Percentiles rank a stretch among this genome's conserved stretches.
Evolutionary conservation across 2,329 filamentous ascomycete genomes (phyloP).

Genomic region (Paraphaeosphaeria minitans): DNA sequence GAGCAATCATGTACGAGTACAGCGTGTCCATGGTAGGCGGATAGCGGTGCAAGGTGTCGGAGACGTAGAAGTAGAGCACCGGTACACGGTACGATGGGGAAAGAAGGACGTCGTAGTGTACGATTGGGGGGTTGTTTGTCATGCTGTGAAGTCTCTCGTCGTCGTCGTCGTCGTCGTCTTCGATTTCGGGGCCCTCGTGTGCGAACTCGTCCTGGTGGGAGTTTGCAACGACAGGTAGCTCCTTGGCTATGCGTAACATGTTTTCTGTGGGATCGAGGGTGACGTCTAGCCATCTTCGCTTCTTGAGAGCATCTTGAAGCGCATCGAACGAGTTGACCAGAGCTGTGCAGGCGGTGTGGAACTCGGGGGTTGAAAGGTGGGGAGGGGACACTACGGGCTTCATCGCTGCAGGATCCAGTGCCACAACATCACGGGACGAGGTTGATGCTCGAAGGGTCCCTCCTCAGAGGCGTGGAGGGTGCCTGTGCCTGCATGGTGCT

Average conservation of each 20-base stretch:
- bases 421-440: not conserved
- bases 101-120: slow-evolving; percentile 51
- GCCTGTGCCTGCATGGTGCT: not conserved
- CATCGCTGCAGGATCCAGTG: not conserved
- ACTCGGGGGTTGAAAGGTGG: slow-evolving; percentile 3
- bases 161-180: slow-evolving; percentile 1
- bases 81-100: slow-evolving; percentile 54
- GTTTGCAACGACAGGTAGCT: not conserved
- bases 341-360: slow-evolving; percentile 2
- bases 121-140: not conserved
- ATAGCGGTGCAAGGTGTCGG: slow-evolving; percentile 32
- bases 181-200: slow-evolving; percentile 10
- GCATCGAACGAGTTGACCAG: not conserved
- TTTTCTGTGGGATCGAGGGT: not conserved
- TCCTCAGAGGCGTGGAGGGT: not conserved
- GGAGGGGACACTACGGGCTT: not conserved
- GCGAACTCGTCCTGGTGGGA: not conserved
- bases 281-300: not conserved
- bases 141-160: not conserved
- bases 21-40: slow-evolving; percentile 41
- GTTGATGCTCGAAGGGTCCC: not conserved
- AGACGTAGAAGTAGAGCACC: slow-evolving; percentile 49
- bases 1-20: slow-evolving; percentile 45
- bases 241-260: not conserved
- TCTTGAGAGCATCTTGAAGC: not conserved